These are phyloP conservation scores for Rossbeevera mucosa DNA, from an alignment of 768 basidiomycete genomes.

Conservation along the genomic window DNA sequence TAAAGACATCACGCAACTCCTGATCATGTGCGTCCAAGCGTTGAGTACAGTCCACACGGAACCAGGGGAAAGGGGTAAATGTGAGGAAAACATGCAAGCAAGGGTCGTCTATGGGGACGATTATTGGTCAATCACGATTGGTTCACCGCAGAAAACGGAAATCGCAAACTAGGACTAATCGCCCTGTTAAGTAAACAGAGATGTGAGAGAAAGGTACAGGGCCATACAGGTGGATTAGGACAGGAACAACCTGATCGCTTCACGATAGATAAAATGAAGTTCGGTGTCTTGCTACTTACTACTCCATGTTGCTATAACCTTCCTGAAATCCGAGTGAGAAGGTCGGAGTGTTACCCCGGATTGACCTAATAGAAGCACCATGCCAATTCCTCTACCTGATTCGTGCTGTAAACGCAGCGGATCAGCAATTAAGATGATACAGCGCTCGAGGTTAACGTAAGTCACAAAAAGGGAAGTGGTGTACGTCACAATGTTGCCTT, in stretches of 20 bases:
- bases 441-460: not conserved
- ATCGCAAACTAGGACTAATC: not conserved
- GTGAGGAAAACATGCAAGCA: not conserved
- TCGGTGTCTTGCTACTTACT: not conserved
- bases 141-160: not conserved
- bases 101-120: not conserved
- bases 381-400: not conserved
- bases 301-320: not conserved
- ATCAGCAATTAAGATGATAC: not conserved
- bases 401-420: not conserved
- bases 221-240: no score
- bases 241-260: no score
- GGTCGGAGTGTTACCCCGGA: not conserved
- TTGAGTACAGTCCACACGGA: not conserved
- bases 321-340: not conserved
- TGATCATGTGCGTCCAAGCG: not conserved
- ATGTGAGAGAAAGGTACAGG: no score
- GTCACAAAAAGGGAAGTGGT: not conserved
- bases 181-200: no score
- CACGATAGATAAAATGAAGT: not conserved
- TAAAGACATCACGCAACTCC: not conserved
- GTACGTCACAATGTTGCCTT: slow-evolving; percentile 1
- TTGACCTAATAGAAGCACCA: not conserved
- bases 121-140: not conserved
- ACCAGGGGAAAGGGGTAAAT: not conserved